Evolutionary conservation across 495 filamentous ascomycete genomes (phyloP), one percentile per base, ranked within the genome.

Genomic region (Daldinia loculata): DNA sequence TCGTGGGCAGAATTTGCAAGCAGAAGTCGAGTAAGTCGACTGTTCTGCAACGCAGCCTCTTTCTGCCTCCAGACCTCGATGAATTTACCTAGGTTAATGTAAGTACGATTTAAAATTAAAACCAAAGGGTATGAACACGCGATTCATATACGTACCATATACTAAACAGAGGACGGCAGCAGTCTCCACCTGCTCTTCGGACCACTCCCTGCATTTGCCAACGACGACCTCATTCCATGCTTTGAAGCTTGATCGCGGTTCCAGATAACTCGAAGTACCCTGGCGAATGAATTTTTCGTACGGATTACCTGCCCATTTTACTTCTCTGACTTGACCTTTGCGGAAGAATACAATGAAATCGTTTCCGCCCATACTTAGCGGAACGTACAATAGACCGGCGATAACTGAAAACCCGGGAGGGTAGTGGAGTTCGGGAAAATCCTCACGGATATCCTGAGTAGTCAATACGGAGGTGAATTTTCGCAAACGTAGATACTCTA

Each of bases 261-360:
- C 92, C 0, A 95, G 83, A 72, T 89, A 93, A 6, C 81, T 88
- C 30, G 86, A 80, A 1, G 91, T 93, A 3, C 91, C 91, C 70
- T 88, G 84, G 74, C 84, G 87, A 62, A 91, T 78, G 30, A 82
- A 87, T 70, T 94, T 95, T 53, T 95, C 92, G 73, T 98, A 94
- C 0, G 94, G 94, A 77, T 98, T 98, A 1, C 95, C 94, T 0
- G 93, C 95, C 94, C 94, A 97, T 76, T 90, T 93, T 6, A 97
- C 92, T 71, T 95, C 89, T 52, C 85, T 89, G 12, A 91, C 67
- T 67, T 95, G 92, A 1, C 92, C 89, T 65, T 87, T 91, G 5
- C 94, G 88, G 80, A 97, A 97, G 72, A 98, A 97, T 0, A 94
- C 92, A 45, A 98, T 97, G 74, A 97, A 97, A 70, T 98, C 94